A percentile compares a stretch with the other conserved stretches of the same genome.
Evolutionary conservation across 371 early-diverging fungal species (phyloP).

Genomic region (Mortierella sp.): DNA sequence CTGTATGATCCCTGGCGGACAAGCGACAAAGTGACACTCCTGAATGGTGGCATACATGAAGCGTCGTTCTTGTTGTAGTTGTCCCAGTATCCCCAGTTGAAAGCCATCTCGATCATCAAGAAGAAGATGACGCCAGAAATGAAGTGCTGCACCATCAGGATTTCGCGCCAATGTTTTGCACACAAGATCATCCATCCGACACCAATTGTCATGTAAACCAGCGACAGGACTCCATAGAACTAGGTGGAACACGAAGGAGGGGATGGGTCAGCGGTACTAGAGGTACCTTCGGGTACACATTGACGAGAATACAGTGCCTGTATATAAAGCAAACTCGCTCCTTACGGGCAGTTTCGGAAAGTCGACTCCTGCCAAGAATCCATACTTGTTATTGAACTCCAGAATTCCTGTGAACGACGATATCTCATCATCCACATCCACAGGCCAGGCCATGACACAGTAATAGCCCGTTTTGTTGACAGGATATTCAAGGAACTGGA

Average conservation of each 20-base stretch:
- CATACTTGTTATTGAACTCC: slow-evolving; percentile 83
- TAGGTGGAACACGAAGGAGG: slow-evolving; percentile 26
- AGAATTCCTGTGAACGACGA: slow-evolving; percentile 67
- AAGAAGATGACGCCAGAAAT: slow-evolving; percentile 86
- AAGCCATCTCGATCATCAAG: slow-evolving; percentile 89
- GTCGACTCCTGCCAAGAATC: slow-evolving; percentile 84
- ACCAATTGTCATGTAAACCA: slow-evolving; percentile 79
- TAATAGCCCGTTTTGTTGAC: slow-evolving; percentile 77
- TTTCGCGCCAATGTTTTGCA: slow-evolving; percentile 85
- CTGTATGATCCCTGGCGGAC: too few relatives aligned
- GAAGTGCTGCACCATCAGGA: slow-evolving; percentile 90
- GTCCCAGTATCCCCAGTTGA: slow-evolving; percentile 89
- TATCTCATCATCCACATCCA: slow-evolving; percentile 14
- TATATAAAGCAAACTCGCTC: neutral
- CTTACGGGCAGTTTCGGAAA: slow-evolving; percentile 86
- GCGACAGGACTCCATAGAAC: slow-evolving; percentile 75
- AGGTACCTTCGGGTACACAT: neutral
- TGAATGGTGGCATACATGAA: slow-evolving; percentile 70
- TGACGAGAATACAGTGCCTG: neutral
- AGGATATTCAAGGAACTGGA: slow-evolving; percentile 57
- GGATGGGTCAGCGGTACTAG: neutral
- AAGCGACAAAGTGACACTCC: too few relatives aligned
- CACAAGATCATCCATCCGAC: slow-evolving; percentile 80
- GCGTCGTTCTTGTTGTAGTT: slow-evolving; percentile 77
- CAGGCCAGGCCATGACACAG: slow-evolving; percentile 62